phyloP scores from a whole-genome alignment of 1,284 basidiomycete species.

The Boletus subluridellus region DNA sequence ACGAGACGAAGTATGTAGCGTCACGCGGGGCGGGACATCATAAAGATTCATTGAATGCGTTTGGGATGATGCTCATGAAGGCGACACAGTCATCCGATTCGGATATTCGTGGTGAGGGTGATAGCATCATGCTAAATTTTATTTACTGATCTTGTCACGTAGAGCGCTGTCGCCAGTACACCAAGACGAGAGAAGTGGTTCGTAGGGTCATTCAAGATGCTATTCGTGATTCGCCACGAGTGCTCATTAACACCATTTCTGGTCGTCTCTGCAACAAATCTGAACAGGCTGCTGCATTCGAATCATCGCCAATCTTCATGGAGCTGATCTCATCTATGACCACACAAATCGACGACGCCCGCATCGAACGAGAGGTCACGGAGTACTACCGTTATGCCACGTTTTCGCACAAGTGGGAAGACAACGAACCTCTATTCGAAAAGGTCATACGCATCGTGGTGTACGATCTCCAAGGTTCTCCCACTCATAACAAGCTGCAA shows the following conservation, averaged over 20 bases:
- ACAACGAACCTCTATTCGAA: too few species aligned
- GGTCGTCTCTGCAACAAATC: too few species aligned
- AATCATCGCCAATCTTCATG: neutral
- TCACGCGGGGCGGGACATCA: too few species aligned
- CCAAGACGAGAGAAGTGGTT: neutral
- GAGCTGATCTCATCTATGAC: conserved; percentile 2
- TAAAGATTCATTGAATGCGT: too few species aligned
- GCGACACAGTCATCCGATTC: neutral
- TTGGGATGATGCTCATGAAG: neutral
- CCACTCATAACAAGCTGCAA: too few species aligned
- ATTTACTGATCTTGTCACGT: neutral
- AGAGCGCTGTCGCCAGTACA: neutral
- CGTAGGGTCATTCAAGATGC: neutral
- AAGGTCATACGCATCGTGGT: too few species aligned
- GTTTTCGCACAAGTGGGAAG: too few species aligned
- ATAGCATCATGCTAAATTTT: fast-evolving
- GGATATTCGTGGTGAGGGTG: neutral
- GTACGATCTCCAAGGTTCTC: too few species aligned
- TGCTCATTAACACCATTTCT: conserved; percentile 13
- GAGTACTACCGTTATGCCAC: too few species aligned
- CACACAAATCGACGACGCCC: neutral
- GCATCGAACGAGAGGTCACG: neutral
- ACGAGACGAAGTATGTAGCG: too few species aligned
- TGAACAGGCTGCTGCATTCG: too few species aligned
- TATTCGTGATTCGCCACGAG: conserved; percentile 1